Evolutionary conservation across 1,284 basidiomycete species (phyloP).

Genomic region (Ceratobasidium papillatum): DNA sequence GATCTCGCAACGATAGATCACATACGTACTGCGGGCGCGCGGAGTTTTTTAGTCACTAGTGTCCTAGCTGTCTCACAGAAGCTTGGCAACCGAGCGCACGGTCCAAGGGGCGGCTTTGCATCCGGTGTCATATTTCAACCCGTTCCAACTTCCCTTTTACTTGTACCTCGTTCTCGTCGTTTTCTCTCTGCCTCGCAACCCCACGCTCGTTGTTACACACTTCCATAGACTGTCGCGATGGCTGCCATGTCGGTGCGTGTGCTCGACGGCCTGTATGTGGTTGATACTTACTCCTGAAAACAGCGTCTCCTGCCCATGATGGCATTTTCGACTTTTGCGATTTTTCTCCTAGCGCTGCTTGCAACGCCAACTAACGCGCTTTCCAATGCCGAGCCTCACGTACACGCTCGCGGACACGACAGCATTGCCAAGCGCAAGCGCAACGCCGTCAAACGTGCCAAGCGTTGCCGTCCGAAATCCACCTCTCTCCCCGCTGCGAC

Average conservation of each 20-base stretch:
- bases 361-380: conserved; percentile 36
- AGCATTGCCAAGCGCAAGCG: conserved; percentile 55
- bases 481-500: conserved; percentile 13
- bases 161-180: background rate
- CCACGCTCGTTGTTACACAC: conserved; percentile 26
- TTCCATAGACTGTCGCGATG: conserved; percentile 18
- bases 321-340: conserved; percentile 27
- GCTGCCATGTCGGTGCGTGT: conserved; percentile 13
- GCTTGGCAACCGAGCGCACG: conserved; percentile 32
- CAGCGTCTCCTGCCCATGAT: conserved; percentile 23
- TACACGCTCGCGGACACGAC: conserved; percentile 57
- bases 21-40: background rate
- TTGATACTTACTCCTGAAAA: background rate
- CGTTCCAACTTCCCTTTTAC: background rate
- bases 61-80: background rate
- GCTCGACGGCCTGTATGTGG: background rate
- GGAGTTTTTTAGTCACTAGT: background rate
- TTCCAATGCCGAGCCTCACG: conserved; percentile 47
- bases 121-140: conserved; percentile 21
- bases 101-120: conserved; percentile 35
- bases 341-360: conserved; percentile 34
- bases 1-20: background rate
- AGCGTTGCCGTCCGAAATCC: conserved; percentile 23
- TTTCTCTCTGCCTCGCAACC: conserved; percentile 1
- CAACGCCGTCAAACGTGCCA: conserved; percentile 32